Conservation (phyloP, 1,139 yeast species). For the Debaryomycetaceae sp. region DNA sequence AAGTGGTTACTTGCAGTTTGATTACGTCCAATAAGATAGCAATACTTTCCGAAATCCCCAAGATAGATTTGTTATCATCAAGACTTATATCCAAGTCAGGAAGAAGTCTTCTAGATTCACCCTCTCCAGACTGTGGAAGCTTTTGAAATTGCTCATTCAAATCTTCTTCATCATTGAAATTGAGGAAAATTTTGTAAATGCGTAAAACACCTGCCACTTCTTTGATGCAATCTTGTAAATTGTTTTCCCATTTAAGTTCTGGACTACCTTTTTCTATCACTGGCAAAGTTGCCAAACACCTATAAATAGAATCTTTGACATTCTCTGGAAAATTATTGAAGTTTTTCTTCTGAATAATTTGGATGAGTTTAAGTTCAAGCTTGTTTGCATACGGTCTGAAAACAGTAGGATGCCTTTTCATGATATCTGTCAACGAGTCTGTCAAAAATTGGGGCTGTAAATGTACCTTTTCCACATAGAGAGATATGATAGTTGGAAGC, state of each 20-base stretch:
- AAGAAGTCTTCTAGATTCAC: constrained; percentile 28
- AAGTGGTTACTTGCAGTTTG: constrained; percentile 40
- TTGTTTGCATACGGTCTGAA: constrained; percentile 75
- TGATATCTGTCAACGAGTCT: constrained; percentile 47
- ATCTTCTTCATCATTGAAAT: constrained; percentile 53
- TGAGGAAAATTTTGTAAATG: constrained; percentile 57
- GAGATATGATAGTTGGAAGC: constrained; percentile 57
- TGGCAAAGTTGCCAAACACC: constrained; percentile 59
- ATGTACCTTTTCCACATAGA: constrained; percentile 46
- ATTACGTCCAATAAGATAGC: constrained; percentile 44
- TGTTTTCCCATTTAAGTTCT: constrained; percentile 47
- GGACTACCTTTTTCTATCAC: constrained; percentile 51
- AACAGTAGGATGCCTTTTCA: constrained; percentile 68
- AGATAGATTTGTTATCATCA: constrained; percentile 49
- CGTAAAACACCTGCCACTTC: constrained; percentile 53
- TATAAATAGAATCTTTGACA: constrained; percentile 42
- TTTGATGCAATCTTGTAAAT: constrained; percentile 28
- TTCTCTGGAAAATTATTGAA: constrained; percentile 29
- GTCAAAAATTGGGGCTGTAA: constrained; percentile 40
- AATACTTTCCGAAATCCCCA: constrained; percentile 50
- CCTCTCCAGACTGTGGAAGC: constrained; percentile 25
- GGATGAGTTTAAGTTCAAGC: constrained; percentile 46
- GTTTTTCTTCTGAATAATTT: constrained; percentile 25
- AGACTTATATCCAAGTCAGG: constrained; percentile 55
- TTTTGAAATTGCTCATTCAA: constrained; percentile 29